Evolutionary conservation across 2,329 filamentous ascomycete genomes (phyloP), one percentile per base, ranked within the genome.

Genomic region (Exophiala oligosperma): DNA sequence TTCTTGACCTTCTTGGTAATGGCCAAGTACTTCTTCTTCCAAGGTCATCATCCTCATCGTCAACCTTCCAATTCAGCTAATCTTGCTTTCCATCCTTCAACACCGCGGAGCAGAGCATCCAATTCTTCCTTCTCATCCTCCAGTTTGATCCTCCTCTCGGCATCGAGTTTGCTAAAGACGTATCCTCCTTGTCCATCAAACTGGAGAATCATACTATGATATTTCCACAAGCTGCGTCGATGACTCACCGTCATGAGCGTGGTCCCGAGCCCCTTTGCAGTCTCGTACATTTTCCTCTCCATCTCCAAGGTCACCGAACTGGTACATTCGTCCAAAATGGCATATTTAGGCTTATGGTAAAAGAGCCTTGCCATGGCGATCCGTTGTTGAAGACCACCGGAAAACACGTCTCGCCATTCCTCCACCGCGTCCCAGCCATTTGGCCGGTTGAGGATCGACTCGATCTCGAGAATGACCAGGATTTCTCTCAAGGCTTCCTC

Each of bases 101-200:
- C 89, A 63, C 91, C 88, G 59, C 94, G 81, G 52, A 99, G 76
- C 72, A 91, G 83, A 50, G 96, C 79, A 59, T 97, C 93, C 44
- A 97, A 80, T 65, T 97, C 93, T 71, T 99, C 94, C 74, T 90
- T 95, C 80, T 97, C 94, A 74, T 99, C 94, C 79, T 99, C 94
- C 50, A 99, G 79, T 73, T 85, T 83, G 73, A 97, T 74, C 60
- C 94, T 81, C 72, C 83, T 86, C 67, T 97, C 93, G 17, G 93
- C 93, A 73, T 99, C 94, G 50, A 99, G 78, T 56, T 84, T 84
- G 0, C 92, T 95, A 70, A 99, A 99, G 37, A 97, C 85, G 68
- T 90, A 96, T 51, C 91, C 81, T 0, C 94, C 94, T 74, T 96
- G 91, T 0, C 94, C 94, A 73, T 97, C 93, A 72, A 99, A 99